Conservation (phyloP, 352 stramenopile genomes). For the Globisporangium sylvaticum region DNA sequence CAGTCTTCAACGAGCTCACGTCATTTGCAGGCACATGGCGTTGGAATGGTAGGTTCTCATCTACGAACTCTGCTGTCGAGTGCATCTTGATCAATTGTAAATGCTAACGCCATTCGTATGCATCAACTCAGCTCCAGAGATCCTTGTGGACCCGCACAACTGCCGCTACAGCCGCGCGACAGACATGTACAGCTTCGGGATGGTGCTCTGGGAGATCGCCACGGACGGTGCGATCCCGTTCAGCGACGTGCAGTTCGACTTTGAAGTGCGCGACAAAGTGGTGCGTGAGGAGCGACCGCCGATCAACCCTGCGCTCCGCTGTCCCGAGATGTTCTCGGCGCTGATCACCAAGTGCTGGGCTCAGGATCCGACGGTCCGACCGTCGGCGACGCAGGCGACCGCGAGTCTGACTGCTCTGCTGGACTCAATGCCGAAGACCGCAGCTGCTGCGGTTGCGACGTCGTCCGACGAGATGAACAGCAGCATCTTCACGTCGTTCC, state of each 20-base stretch:
- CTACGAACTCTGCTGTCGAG: too few relatives aligned
- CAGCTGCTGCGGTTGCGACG: conserved; percentile 24
- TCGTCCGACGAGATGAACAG: conserved; percentile 45
- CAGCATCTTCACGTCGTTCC: conserved; percentile 56
- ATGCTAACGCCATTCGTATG: not conserved
- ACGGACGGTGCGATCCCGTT: conserved; percentile 64
- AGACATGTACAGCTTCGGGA: conserved; percentile 75
- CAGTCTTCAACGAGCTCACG: conserved; percentile 26
- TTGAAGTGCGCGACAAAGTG: conserved; percentile 61
- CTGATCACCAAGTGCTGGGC: conserved; percentile 64
- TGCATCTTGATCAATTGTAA: too few relatives aligned
- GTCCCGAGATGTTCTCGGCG: conserved; percentile 52
- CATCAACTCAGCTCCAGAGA: conserved; percentile 45
- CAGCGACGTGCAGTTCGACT: conserved; percentile 56
- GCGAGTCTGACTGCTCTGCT: conserved; percentile 53
- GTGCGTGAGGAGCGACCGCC: conserved; percentile 49
- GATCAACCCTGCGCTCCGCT: conserved; percentile 29
- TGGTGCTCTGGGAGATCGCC: conserved; percentile 69
- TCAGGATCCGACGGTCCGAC: conserved; percentile 44
- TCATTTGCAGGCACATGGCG: conserved; percentile 69
- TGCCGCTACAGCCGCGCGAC: conserved; percentile 68
- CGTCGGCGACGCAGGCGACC: conserved; percentile 42
- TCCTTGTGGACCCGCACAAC: conserved; percentile 63
- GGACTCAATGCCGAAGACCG: conserved; percentile 42
- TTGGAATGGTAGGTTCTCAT: conserved; percentile 47